A percentile compares a stretch with the other conserved stretches of the same genome.
These are phyloP conservation scores for Aspergillus sparsus DNA, from an alignment of 495 filamentous ascomycete genomes.

Conservation along the genomic window DNA sequence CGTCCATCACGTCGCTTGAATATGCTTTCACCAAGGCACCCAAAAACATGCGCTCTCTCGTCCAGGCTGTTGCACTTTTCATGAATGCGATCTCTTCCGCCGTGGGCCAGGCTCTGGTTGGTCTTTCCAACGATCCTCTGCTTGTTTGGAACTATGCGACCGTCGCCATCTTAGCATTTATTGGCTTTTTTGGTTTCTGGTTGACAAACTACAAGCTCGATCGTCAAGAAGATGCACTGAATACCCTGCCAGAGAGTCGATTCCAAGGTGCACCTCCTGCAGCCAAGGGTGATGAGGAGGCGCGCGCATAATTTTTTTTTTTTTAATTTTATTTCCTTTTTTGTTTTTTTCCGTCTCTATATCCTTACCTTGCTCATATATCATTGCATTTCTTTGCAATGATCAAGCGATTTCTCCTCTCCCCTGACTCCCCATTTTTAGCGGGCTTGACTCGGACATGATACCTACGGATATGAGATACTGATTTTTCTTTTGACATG, in stretches of 20 bases:
- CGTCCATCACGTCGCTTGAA: constrained; percentile 63
- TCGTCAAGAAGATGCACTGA: constrained; percentile 63
- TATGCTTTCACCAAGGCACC: constrained; percentile 83
- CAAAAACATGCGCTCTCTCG: constrained; percentile 71
- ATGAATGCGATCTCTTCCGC: constrained; percentile 69
- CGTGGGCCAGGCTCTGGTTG: constrained; percentile 67
- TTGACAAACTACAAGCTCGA: constrained; percentile 59
- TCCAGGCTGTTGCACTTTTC: constrained; percentile 68
- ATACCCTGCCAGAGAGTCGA: constrained; percentile 39
- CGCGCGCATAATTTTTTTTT: constrained; percentile 2
- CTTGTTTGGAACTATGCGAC: constrained; percentile 66
- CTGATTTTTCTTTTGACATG: no score
- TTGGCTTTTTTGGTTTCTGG: constrained; percentile 65
- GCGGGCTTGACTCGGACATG: no score
- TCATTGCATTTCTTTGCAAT: no score
- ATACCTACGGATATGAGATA: no score
- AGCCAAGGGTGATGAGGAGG: constrained; percentile 25
- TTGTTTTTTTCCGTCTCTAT: not conserved
- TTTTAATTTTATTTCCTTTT: constrained; percentile 6
- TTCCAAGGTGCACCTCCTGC: constrained; percentile 15
- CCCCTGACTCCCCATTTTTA: no score
- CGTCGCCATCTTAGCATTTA: constrained; percentile 61
- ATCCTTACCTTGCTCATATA: not conserved
- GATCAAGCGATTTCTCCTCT: no score
- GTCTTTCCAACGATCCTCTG: constrained; percentile 64